Percentiles rank a stretch among this genome's conserved stretches.
phyloP scores from a whole-genome alignment of 2,329 filamentous ascomycete genomes.

The Fusarium albosuccineum region DNA sequence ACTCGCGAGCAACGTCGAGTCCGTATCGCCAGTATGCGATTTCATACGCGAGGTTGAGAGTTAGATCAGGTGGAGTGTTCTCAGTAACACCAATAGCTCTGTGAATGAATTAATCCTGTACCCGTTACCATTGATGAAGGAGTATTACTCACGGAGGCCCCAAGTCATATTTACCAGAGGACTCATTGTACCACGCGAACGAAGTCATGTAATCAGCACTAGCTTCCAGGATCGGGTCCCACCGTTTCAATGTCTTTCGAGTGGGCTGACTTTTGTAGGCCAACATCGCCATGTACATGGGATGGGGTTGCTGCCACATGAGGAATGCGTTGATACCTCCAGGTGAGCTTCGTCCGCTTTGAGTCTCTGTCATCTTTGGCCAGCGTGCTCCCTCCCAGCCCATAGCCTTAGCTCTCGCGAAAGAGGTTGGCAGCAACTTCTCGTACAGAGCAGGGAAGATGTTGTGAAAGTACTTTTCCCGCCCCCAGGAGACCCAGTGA shows the following conservation, averaged over 20 bases:
- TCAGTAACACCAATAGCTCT: constrained; percentile 62
- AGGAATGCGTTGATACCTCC: constrained; percentile 72
- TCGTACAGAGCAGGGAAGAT: constrained; percentile 59
- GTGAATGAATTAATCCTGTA: neutral
- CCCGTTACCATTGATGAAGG: neutral
- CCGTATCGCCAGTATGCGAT: constrained; percentile 73
- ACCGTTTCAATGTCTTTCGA: constrained; percentile 59
- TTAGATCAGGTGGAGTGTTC: constrained; percentile 69
- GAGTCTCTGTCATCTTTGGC: constrained; percentile 55
- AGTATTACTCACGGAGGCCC: constrained; percentile 53
- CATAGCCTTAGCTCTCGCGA: constrained; percentile 54
- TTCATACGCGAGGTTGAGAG: constrained; percentile 71
- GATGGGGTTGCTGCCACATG: constrained; percentile 72
- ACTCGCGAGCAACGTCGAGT: constrained; percentile 64
- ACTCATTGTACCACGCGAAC: constrained; percentile 67
- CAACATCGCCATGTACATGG: constrained; percentile 70
- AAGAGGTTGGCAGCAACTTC: constrained; percentile 58
- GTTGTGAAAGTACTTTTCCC: constrained; percentile 52
- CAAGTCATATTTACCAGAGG: constrained; percentile 64
- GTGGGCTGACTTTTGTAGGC: constrained; percentile 47
- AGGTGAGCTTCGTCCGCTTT: constrained; percentile 48
- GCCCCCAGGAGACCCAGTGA: constrained; percentile 57
- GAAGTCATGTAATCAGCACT: constrained; percentile 72
- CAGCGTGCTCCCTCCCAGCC: constrained; percentile 59
- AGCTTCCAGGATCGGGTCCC: constrained; percentile 65